Evolutionary conservation across 75 land plant species (phyloP), one percentile per base, ranked within the genome.

Genomic region (Pinus tabuliformis): DNA sequence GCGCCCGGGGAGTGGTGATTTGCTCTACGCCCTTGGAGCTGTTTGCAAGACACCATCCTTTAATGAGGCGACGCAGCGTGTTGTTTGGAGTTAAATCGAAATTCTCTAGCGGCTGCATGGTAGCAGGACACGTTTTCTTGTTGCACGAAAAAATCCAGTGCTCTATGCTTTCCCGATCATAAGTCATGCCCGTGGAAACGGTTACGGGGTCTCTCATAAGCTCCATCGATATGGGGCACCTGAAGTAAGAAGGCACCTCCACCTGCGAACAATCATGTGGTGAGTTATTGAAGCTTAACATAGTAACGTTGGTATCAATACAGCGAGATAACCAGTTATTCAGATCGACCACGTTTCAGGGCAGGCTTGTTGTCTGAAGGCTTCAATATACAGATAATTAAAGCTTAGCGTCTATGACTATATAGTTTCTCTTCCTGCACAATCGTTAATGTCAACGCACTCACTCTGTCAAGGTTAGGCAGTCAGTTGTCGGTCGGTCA

Each of bases 211-310:
- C 84, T 57, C 52, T 62, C 80, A 82, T 75, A 56, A 78, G 28
- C 65, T 82, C 76, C 26, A 78, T 62, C 0, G 84, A 82, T 18
- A 82, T 82, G 24, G 84, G 84, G 80, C 84, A 82, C 59, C 73
- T 22, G 74, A 82, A 82, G 73, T 72, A 82, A 1, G 70, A 73
- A n/a, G 84, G 84, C 3, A 78, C 17, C 33, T 68, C 36, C 49
- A 42, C 49, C 49, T 42, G 6, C 49, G 5, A 42, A 42, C 6
- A 28, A 26, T 28, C 11, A 11, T 11, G 72, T 42, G 49, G 6
- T 42, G 6, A 42, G 6, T 42, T 42, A 42, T 42, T 42, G 49
- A 42, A 42, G 6, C 49, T 42, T 6, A 42, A 42, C 6, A 42
- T 12, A 13, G 8, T 61, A 22, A 22, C 63, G 63, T 22, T 7